A percentile compares a stretch with the other conserved stretches of the same genome.
Evolutionary conservation across 2,329 filamentous ascomycete genomes (phyloP).

Genomic region (Ascochyta viciae-villosae): DNA sequence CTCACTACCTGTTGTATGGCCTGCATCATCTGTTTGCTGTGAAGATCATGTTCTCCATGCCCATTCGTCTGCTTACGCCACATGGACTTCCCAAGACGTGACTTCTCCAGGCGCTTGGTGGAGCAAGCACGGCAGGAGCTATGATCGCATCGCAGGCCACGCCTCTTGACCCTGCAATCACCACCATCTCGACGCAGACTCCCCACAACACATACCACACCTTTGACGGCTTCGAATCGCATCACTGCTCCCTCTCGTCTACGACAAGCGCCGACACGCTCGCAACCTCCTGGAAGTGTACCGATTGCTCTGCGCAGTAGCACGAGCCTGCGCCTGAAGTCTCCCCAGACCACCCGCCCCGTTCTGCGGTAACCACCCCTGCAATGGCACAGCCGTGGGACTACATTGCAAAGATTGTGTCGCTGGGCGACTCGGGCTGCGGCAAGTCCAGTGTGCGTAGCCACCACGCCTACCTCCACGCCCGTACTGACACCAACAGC

Average conservation of each 20-base stretch:
- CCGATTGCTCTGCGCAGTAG: conserved; percentile 1
- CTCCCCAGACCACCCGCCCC: conserved; percentile 13
- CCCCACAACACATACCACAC: conserved; percentile 2
- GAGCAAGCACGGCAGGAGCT: conserved; percentile 21
- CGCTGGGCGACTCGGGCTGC: conserved; percentile 94
- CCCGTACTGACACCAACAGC: conserved; percentile 51
- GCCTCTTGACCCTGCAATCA: conserved; percentile 17
- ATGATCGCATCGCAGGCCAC: conserved; percentile 26
- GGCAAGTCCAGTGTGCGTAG: conserved; percentile 78
- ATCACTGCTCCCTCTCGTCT: neutral
- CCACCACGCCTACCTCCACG: neutral
- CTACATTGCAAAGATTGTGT: conserved; percentile 98
- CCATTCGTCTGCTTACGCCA: neutral
- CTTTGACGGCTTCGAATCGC: neutral
- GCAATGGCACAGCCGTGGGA: conserved; percentile 78
- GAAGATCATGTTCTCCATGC: neutral
- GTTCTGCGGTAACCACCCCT: conserved; percentile 14
- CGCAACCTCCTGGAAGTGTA: neutral
- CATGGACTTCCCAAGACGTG: conserved; percentile 7
- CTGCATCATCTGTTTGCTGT: neutral
- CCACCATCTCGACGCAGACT: conserved; percentile 2
- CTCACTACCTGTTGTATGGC: too few species aligned
- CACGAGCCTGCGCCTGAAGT: conserved; percentile 1
- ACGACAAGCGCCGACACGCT: neutral
- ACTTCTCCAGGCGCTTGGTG: conserved; percentile 2